phyloP scores from a whole-genome alignment of 2,329 filamentous ascomycete species.

The Fusarium longipes region DNA sequence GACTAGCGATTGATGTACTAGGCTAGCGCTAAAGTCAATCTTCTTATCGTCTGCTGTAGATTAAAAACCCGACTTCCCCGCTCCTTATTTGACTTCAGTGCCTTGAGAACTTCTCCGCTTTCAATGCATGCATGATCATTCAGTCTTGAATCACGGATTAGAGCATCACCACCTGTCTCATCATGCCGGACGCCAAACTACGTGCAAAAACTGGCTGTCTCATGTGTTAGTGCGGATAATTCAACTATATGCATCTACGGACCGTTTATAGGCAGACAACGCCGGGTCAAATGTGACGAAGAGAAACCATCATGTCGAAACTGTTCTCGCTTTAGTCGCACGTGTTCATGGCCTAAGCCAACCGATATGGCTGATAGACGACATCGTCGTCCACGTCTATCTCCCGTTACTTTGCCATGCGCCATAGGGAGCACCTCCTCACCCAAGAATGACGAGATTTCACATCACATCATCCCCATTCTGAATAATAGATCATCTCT shows the following conservation, averaged over 20 bases:
- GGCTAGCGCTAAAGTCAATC: neutral
- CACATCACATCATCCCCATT: too few species aligned
- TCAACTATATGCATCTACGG: neutral
- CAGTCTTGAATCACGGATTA: too few species aligned
- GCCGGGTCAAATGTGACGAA: conserved; percentile 7
- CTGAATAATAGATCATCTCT: too few species aligned
- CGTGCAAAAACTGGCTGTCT: neutral
- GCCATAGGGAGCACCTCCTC: neutral
- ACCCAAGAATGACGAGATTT: neutral
- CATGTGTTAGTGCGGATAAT: neutral
- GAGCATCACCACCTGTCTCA: neutral
- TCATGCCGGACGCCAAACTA: neutral
- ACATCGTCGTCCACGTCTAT: neutral
- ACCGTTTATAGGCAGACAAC: neutral
- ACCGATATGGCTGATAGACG: neutral
- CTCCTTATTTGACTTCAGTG: neutral
- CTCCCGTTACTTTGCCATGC: too few species aligned
- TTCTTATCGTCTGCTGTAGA: neutral
- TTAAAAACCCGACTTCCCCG: neutral
- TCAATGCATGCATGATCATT: neutral
- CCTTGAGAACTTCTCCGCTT: neutral
- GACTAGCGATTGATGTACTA: neutral
- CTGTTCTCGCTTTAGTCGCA: neutral
- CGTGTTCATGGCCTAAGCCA: neutral
- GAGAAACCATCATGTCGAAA: conserved; percentile 11